Conservation (phyloP, 1,139 yeast genomes). For the Diutina neorugosa region DNA sequence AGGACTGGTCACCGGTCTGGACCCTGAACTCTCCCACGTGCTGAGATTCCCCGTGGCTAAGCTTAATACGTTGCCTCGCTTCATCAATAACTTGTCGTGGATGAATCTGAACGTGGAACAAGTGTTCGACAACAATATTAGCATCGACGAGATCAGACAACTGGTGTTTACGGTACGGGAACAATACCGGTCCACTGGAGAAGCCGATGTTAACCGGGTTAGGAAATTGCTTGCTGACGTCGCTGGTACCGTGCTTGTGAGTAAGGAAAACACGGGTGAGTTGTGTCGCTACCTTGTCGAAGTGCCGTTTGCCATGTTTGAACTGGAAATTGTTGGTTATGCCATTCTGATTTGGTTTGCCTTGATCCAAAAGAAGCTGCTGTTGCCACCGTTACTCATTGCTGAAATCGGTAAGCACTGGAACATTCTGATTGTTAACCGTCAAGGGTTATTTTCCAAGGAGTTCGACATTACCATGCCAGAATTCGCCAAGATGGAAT, state of each 20-base stretch:
- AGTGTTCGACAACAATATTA: slow-evolving; percentile 3
- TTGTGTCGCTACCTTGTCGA: slow-evolving; percentile 47
- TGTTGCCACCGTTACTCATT: slow-evolving; percentile 46
- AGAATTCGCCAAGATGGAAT: slow-evolving; percentile 71
- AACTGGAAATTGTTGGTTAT: slow-evolving; percentile 46
- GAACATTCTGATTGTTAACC: slow-evolving; percentile 51
- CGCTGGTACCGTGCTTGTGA: slow-evolving; percentile 36
- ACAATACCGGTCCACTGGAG: slow-evolving; percentile 6
- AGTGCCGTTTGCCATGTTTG: slow-evolving; percentile 60
- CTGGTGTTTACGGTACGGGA: slow-evolving; percentile 8
- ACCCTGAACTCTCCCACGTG: slow-evolving; percentile 34
- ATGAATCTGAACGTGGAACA: neutral
- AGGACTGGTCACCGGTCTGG: slow-evolving; percentile 53
- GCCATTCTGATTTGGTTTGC: slow-evolving; percentile 77
- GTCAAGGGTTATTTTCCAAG: slow-evolving; percentile 58
- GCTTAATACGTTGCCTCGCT: slow-evolving; percentile 59
- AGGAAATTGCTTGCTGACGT: slow-evolving; percentile 34
- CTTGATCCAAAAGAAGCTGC: slow-evolving; percentile 54
- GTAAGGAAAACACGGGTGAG: slow-evolving; percentile 36
- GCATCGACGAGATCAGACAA: slow-evolving; percentile 10
- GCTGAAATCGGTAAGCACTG: slow-evolving; percentile 59
- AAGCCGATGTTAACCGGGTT: slow-evolving; percentile 8
- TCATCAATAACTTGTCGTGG: slow-evolving; percentile 23
- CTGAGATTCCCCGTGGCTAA: slow-evolving; percentile 39
- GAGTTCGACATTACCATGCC: slow-evolving; percentile 47